Evolutionary conservation across 805 yeast species (phyloP).

Genomic region (Lachancea waltii): DNA sequence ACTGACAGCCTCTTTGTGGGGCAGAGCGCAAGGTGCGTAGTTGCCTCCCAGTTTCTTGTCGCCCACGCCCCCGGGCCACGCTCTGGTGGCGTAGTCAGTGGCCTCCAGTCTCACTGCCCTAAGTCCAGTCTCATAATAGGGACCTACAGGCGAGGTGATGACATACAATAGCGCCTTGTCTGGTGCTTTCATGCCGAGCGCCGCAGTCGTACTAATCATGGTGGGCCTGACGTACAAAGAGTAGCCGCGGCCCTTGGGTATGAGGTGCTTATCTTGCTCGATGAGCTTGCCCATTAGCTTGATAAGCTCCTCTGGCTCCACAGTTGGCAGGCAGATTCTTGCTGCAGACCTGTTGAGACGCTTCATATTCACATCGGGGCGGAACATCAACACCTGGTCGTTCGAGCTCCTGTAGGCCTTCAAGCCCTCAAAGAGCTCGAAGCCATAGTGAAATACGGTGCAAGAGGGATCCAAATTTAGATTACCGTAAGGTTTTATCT

Average conservation of each 20-base stretch:
- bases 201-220: constrained; percentile 84
- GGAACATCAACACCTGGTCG: constrained; percentile 71
- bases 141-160: constrained; percentile 94
- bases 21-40: constrained; percentile 92
- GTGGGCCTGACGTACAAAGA: constrained; percentile 93
- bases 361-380: constrained; percentile 87
- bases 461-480: constrained; percentile 79
- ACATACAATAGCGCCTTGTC: constrained; percentile 75
- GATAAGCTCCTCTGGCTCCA: constrained; percentile 71
- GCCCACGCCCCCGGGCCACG: constrained; percentile 99
- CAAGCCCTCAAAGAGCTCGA: constrained; percentile 92
- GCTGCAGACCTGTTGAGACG: constrained; percentile 86
- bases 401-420: constrained; percentile 73
- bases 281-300: constrained; percentile 72
- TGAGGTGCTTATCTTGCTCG: constrained; percentile 64
- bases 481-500: constrained; percentile 77
- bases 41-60: constrained; percentile 95
- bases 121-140: constrained; percentile 91
- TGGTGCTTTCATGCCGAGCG: constrained; percentile 83
- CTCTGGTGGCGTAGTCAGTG: constrained; percentile 92
- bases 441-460: constrained; percentile 89
- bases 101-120: constrained; percentile 93
- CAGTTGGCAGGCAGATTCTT: constrained; percentile 83
- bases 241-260: constrained; percentile 83
- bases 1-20: constrained; percentile 82